These are phyloP conservation scores for Ajuga reptans DNA, from an alignment of 305 asterid species.

Conservation along the genomic window DNA sequence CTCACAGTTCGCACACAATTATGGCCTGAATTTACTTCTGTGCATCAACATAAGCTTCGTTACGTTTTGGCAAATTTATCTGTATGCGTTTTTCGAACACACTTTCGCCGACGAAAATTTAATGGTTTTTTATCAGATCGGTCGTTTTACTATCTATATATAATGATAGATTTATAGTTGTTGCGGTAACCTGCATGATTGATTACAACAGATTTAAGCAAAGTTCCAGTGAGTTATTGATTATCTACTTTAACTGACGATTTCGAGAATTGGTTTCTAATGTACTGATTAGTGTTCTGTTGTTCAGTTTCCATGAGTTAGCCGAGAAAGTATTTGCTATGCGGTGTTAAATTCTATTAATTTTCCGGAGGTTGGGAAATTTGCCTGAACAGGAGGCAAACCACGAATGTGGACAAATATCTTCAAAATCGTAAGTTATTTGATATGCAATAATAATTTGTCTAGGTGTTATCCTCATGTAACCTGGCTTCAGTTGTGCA, in stretches of 20 bases:
- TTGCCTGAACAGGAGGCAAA: slow-evolving; percentile 31
- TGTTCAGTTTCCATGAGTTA: slow-evolving; percentile 20
- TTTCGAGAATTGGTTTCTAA: slow-evolving; percentile 4
- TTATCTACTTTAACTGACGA: neutral
- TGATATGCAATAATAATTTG: neutral
- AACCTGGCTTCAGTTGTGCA: neutral
- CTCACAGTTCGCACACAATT: neutral
- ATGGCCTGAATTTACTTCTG: neutral
- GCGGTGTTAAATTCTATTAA: slow-evolving; percentile 17
- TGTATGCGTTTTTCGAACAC: neutral
- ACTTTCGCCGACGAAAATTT: slow-evolving; percentile 11
- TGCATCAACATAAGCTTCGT: neutral
- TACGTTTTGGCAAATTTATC: neutral
- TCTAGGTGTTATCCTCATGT: neutral
- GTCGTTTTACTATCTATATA: neutral
- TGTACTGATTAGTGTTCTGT: neutral
- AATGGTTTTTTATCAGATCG: slow-evolving; percentile 19
- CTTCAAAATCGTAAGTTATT: slow-evolving; percentile 68
- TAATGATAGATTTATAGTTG: neutral
- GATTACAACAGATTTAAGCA: slow-evolving; percentile 5
- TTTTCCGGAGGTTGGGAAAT: slow-evolving; percentile 21
- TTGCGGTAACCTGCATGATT: slow-evolving; percentile 9
- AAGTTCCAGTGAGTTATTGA: neutral
- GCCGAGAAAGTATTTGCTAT: slow-evolving; percentile 22
- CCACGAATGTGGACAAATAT: slow-evolving; percentile 95